Evolutionary conservation across 176 grass and related monocot species (phyloP).

Genomic region (Aegilops umbellulata): DNA sequence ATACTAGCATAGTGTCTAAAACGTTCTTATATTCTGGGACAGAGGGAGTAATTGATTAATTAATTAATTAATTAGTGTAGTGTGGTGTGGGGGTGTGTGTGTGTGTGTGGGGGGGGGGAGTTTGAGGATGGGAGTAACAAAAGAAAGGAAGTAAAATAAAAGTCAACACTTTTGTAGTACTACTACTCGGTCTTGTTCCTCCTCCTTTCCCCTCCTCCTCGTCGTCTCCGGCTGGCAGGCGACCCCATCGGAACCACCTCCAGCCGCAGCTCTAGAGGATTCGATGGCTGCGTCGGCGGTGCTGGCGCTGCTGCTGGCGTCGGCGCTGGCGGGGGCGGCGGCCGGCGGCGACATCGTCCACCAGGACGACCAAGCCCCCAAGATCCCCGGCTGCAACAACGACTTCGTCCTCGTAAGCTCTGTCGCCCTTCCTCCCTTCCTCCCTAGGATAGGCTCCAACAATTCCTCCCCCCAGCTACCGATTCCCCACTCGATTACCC

Average conservation of each 20-base stretch:
- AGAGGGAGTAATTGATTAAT: too few relatives aligned
- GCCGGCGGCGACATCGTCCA: conserved; percentile 78
- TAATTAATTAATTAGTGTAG: too few relatives aligned
- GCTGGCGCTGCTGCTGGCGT: conserved; percentile 29
- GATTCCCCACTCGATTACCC: not conserved
- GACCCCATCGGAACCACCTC: not conserved
- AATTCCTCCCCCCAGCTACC: too few relatives aligned
- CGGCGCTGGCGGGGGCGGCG: conserved; percentile 41
- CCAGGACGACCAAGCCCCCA: conserved; percentile 75
- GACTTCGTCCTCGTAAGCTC: conserved; percentile 70
- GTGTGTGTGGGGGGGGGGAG: too few relatives aligned
- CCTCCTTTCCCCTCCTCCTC: not conserved
- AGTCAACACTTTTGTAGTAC: not conserved
- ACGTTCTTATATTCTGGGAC: too few relatives aligned
- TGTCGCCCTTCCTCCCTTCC: too few relatives aligned
- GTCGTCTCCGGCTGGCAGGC: not conserved
- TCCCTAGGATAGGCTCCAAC: too few relatives aligned
- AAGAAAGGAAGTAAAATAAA: not conserved
- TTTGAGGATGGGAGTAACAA: too few relatives aligned
- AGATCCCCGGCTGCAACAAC: conserved; percentile 87
- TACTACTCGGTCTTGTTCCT: too few relatives aligned
- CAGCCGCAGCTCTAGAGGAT: not conserved
- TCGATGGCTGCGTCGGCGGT: not conserved
- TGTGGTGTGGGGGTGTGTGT: too few relatives aligned
- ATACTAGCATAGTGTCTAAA: too few relatives aligned